These are phyloP conservation scores for Chlorella sp. DNA, from an alignment of 139 green algal genomes.

Conservation along the genomic window DNA sequence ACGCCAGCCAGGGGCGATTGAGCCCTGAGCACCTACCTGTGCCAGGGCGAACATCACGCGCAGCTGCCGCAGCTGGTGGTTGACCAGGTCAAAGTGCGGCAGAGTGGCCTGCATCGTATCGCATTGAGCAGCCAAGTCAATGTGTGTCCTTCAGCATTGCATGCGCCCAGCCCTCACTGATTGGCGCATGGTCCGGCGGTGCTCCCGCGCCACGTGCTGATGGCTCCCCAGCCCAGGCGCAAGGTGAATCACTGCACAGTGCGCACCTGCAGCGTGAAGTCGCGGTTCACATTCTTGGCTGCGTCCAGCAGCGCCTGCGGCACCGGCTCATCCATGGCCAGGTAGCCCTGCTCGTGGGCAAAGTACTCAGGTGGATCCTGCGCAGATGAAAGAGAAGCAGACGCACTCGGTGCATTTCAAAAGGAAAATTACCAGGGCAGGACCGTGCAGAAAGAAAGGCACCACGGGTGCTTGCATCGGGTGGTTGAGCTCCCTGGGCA, in stretches of 20 bases:
- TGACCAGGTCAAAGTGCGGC: slow-evolving; percentile 47
- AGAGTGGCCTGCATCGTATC: slow-evolving; percentile 24
- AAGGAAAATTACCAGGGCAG: no score
- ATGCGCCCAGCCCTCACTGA: no score
- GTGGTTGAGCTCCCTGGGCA: no score
- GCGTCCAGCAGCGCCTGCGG: slow-evolving; percentile 26
- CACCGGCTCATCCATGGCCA: background rate
- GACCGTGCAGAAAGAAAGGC: no score
- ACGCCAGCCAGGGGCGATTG: background rate
- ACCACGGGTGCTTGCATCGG: no score
- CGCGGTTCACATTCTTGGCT: background rate
- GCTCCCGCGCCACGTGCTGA: no score
- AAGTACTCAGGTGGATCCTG: slow-evolving; percentile 27
- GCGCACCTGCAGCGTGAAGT: slow-evolving; percentile 19
- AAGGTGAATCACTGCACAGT: background rate
- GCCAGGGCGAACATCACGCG: slow-evolving; percentile 66
- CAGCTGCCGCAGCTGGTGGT: slow-evolving; percentile 71
- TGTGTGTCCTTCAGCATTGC: no score
- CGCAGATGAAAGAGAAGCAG: no score
- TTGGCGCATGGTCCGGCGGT: no score
- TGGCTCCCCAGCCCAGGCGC: no score
- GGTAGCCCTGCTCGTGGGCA: background rate
- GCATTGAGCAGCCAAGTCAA: no score
- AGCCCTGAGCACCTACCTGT: slow-evolving; percentile 18
- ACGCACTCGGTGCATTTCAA: no score